These are phyloP conservation scores for Ramaria sp. DNA, from an alignment of 768 basidiomycete species.

Conservation along the genomic window DNA sequence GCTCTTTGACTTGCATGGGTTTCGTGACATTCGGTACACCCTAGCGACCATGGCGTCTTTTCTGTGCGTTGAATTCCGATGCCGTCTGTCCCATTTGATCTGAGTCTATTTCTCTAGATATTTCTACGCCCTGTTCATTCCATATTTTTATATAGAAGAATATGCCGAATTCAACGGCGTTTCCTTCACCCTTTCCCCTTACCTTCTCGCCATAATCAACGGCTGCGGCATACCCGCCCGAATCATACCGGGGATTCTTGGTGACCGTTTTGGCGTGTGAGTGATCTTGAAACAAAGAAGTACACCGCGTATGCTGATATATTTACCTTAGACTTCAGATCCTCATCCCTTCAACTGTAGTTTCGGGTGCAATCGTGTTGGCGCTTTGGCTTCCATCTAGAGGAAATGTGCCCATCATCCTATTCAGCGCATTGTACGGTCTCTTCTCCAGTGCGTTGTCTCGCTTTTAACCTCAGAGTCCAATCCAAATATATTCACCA, in stretches of 20 bases:
- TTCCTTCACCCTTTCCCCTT: constrained; percentile 22
- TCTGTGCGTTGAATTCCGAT: constrained; percentile 8
- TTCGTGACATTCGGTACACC: constrained; percentile 23
- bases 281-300: background rate
- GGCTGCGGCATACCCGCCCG: constrained; percentile 58
- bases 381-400: constrained; percentile 21
- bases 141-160: constrained; percentile 59
- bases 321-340: constrained; percentile 17
- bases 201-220: constrained; percentile 57
- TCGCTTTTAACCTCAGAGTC: background rate
- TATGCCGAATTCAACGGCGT: constrained; percentile 34
- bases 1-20: constrained; percentile 18
- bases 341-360: constrained; percentile 17
- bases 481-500: background rate
- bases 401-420: constrained; percentile 14
- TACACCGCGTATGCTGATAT: background rate
- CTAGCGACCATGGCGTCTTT: constrained; percentile 1
- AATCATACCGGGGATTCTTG: constrained; percentile 49
- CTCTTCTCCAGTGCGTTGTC: constrained; percentile 19
- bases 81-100: constrained; percentile 36
- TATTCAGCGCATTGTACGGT: constrained; percentile 22
- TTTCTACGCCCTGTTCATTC: constrained; percentile 44
- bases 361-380: constrained; percentile 17
- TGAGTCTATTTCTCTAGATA: constrained; percentile 27
- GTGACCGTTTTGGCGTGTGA: constrained; percentile 45